Conservation (phyloP, 495 filamentous ascomycete species). For the Staphylotrichum longicolle region DNA sequence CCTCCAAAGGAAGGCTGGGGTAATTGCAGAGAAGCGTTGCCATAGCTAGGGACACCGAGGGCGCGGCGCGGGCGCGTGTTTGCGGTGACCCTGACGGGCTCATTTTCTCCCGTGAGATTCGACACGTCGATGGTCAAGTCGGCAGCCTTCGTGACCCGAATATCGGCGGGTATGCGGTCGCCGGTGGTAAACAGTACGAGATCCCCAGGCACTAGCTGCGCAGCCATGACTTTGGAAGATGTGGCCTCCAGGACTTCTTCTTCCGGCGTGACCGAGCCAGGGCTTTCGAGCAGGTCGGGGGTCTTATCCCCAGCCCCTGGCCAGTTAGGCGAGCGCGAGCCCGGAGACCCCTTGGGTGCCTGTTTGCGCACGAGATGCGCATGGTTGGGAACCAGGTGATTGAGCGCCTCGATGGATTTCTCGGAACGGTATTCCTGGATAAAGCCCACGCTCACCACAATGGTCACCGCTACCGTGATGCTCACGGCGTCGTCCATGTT, state of each 20-base stretch:
- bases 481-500: conserved; percentile 95
- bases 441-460: conserved; percentile 95
- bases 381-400: conserved; percentile 87
- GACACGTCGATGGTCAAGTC: conserved; percentile 94
- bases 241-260: conserved; percentile 63
- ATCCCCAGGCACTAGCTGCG: conserved; percentile 86
- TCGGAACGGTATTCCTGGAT: conserved; percentile 97
- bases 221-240: conserved; percentile 78
- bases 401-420: conserved; percentile 93
- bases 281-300: conserved; percentile 28
- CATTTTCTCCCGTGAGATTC: conserved; percentile 95
- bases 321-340: conserved; percentile 44
- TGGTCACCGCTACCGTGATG: conserved; percentile 91
- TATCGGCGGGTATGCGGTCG: conserved; percentile 93
- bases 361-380: conserved; percentile 80
- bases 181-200: conserved; percentile 90
- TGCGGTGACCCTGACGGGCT: conserved; percentile 75
- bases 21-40: conserved; percentile 31
- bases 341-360: conserved; percentile 29
- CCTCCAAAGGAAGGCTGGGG: conserved; percentile 40
- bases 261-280: conserved; percentile 40
- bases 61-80: conserved; percentile 64
- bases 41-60: conserved; percentile 20
- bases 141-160: conserved; percentile 84
- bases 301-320: conserved; percentile 38